These are phyloP conservation scores for Pelagophyceae sp. DNA, from an alignment of 352 stramenopile genomes.

Conservation along the genomic window DNA sequence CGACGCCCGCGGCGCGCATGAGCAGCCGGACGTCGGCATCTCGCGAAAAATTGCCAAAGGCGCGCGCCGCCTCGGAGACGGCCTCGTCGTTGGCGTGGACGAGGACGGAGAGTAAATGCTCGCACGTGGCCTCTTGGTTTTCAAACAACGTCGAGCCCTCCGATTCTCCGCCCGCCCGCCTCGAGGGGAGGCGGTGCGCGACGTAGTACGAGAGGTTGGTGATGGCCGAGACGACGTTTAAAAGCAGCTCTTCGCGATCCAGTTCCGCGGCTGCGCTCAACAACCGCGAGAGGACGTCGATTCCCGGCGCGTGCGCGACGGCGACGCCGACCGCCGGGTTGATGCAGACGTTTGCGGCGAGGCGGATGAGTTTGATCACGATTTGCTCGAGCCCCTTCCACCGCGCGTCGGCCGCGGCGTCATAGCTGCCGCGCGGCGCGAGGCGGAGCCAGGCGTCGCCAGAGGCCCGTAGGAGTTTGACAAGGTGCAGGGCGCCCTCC, in stretches of 20 bases:
- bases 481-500: slow-evolving; percentile 37
- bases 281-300: slow-evolving; percentile 49
- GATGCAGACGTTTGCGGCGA: slow-evolving; percentile 68
- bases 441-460: background rate
- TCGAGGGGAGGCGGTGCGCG: slow-evolving; percentile 11
- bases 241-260: slow-evolving; percentile 64
- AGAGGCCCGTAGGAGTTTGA: slow-evolving; percentile 26
- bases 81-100: slow-evolving; percentile 64
- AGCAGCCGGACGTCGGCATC: slow-evolving; percentile 54
- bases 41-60: slow-evolving; percentile 68
- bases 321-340: slow-evolving; percentile 50
- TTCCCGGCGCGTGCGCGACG: slow-evolving; percentile 37
- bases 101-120: slow-evolving; percentile 45
- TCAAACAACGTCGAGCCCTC: slow-evolving; percentile 17
- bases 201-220: slow-evolving; percentile 73
- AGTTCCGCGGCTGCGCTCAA: slow-evolving; percentile 32
- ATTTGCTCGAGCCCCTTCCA: slow-evolving; percentile 43
- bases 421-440: background rate
- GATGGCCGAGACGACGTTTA: slow-evolving; percentile 71
- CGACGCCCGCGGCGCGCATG: slow-evolving; percentile 38
- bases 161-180: background rate
- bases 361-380: slow-evolving; percentile 63
- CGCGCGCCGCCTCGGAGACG: slow-evolving; percentile 62
- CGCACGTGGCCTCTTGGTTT: slow-evolving; percentile 14
- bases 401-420: background rate